These are phyloP conservation scores for Trametes coccinea DNA, from an alignment of 768 basidiomycete species.

Conservation along the genomic window DNA sequence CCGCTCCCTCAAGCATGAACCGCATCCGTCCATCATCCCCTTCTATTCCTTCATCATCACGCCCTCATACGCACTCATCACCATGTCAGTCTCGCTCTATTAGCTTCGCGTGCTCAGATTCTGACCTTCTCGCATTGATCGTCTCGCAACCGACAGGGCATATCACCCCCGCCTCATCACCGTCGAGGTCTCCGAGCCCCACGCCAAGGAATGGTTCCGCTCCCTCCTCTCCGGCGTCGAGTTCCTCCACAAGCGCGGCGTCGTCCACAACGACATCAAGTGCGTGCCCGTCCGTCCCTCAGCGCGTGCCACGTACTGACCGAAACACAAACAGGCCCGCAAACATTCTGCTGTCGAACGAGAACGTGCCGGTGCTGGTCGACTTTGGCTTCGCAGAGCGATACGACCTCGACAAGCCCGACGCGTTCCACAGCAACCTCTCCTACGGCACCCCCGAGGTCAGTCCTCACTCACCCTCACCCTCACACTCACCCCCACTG, in stretches of 20 bases:
- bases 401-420: conserved; percentile 62
- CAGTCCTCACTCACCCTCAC: not conserved
- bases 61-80: conserved; percentile 85
- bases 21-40: conserved; percentile 89
- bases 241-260: conserved; percentile 80
- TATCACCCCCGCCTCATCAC: conserved; percentile 85
- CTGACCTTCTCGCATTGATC: not conserved
- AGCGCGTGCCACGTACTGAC: conserved; percentile 4
- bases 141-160: conserved; percentile 52
- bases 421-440: conserved; percentile 79
- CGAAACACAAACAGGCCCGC: conserved; percentile 66
- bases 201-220: conserved; percentile 80
- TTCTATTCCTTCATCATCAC: conserved; percentile 96
- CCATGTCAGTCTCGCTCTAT: conserved; percentile 63
- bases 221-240: conserved; percentile 80
- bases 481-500: not conserved
- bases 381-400: conserved; percentile 97
- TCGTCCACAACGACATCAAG: conserved; percentile 96
- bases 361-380: conserved; percentile 83
- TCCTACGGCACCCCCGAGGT: conserved; percentile 93
- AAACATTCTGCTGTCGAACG: conserved; percentile 83
- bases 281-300: conserved; percentile 37
- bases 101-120: not conserved
- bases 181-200: conserved; percentile 80
- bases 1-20: conserved; percentile 75